phyloP scores from a whole-genome alignment of 1,139 yeast species.

The Casaregolazyma suthepensis region DNA sequence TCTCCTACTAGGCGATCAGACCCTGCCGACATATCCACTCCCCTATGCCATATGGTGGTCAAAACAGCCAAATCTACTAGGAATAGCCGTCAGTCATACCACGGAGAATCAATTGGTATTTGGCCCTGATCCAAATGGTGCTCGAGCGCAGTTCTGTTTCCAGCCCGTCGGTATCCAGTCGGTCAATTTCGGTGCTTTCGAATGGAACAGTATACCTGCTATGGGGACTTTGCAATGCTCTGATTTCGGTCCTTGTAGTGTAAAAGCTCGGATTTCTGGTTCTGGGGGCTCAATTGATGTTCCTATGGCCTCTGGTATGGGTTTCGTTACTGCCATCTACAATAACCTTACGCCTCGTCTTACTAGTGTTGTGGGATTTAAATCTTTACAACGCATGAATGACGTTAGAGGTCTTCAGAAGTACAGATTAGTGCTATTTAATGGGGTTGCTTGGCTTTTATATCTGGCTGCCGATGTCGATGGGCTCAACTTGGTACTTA shows the following conservation, averaged over 20 bases:
- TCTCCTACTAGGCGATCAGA: slow-evolving; percentile 59
- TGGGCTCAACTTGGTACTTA: slow-evolving; percentile 38
- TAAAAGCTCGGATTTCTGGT: slow-evolving; percentile 51
- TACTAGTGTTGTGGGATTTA: slow-evolving; percentile 53
- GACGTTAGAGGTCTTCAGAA: slow-evolving; percentile 34
- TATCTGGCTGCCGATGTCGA: slow-evolving; percentile 45
- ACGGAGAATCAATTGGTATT: slow-evolving; percentile 52
- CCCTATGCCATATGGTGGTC: slow-evolving; percentile 75
- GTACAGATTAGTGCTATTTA: slow-evolving; percentile 38
- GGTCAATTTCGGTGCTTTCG: slow-evolving; percentile 30
- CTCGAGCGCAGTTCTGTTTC: slow-evolving; percentile 33
- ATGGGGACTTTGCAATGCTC: slow-evolving; percentile 20
- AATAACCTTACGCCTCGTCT: slow-evolving; percentile 55
- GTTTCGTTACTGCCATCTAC: slow-evolving; percentile 61
- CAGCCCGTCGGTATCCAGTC: slow-evolving; percentile 37
- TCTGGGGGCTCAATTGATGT: slow-evolving; percentile 44
- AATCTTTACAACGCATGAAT: slow-evolving; percentile 35
- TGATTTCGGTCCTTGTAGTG: slow-evolving; percentile 40
- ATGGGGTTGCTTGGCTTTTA: slow-evolving; percentile 51
- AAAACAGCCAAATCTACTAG: slow-evolving; percentile 38
- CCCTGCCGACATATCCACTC: slow-evolving; percentile 65
- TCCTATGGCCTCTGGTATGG: slow-evolving; percentile 67
- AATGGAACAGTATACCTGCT: slow-evolving; percentile 24
- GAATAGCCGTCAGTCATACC: slow-evolving; percentile 65
- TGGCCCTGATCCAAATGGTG: slow-evolving; percentile 46